Base-by-base conservation (phyloP, 495 filamentous ascomycete species). In the Platismatia glauca region DNA sequence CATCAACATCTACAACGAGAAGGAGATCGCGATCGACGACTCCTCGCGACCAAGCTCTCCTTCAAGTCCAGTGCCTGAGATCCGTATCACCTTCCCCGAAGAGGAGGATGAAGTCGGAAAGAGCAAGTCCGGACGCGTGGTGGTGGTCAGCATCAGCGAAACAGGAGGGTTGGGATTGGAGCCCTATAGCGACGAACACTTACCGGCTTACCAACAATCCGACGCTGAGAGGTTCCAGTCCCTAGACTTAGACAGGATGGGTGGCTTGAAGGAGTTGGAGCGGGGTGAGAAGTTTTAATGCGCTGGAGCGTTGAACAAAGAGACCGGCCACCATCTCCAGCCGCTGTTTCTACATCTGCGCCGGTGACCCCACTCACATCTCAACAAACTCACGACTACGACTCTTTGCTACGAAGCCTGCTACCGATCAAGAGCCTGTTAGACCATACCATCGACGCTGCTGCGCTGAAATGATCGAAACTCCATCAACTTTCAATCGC, bases 41-140 rank as follows among this genome's bases (percentile, higher is more conserved):
- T 80, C 84, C 50, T 86, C 86, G 72, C 88, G 89, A 29, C 80
- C 81, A 53, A 85, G 82, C 48, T 89, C 90, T 20, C 90, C 91
- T 34, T 74, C 86, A 53, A 91, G 89, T 61, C 89, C 90, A n/a
- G 83, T 97, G 16, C 94, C 94, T 15, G 90, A 97, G 75, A 98
- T 98, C 70, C 90, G 92, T 73, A 96, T 98, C 71, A 98, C 94
- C 0, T 97, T 98, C 77, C 94, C 94, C 18, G 94, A 98, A 67
- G 93, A 97, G 80, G 83, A 88, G 58, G 93, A 91, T 68, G 88
- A 96, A 67, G 84, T 86, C 43, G 95, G 95, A 60, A 88, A 88
- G 72, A 82, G 82, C 63, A 89, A 87, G 77, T 91, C 87, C 56
- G 92, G 91, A 34, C 82, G 90, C 13, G 88, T 96, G 33, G 88